Percentiles rank a stretch among this genome's conserved stretches.
Conservation (phyloP, 495 filamentous ascomycete genomes). For the Aspergillus taichungensis region DNA sequence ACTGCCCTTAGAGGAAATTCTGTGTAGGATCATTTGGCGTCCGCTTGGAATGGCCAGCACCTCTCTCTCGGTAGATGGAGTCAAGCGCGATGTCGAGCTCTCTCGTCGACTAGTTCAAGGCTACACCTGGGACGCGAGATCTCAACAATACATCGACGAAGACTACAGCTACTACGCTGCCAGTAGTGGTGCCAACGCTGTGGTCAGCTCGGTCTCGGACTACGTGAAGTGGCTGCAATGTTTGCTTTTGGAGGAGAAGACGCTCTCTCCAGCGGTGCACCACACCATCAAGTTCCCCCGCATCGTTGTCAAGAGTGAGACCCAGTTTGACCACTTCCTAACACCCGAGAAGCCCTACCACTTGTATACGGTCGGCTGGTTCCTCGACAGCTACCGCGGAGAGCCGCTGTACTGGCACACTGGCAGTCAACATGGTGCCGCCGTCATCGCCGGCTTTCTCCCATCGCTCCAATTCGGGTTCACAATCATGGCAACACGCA, state of each 20-base stretch:
- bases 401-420: constrained; percentile 7
- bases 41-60: constrained; percentile 40
- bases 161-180: constrained; percentile 8
- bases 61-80: constrained; percentile 26
- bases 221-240: constrained; percentile 41
- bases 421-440: not conserved
- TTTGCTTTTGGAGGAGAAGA: constrained; percentile 12
- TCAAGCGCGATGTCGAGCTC: constrained; percentile 3
- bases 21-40: constrained; percentile 15
- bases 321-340: not conserved
- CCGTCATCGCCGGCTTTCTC: too few relatives aligned
- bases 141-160: constrained; percentile 1
- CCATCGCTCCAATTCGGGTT: too few relatives aligned
- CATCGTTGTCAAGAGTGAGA: not conserved
- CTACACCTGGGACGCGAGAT: constrained; percentile 2
- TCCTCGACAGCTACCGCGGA: constrained; percentile 7
- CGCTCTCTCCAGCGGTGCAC: constrained; percentile 1
- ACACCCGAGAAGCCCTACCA: not conserved
- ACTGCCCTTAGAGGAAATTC: constrained; percentile 21
- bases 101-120: constrained; percentile 4
- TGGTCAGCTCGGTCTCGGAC: constrained; percentile 41
- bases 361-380: constrained; percentile 13
- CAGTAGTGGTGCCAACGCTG: constrained; percentile 36
- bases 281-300: constrained; percentile 2
- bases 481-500: too few relatives aligned